Conservation (phyloP, 2,329 filamentous ascomycete species). For the Ophiosphaerella herpotricha region DNA sequence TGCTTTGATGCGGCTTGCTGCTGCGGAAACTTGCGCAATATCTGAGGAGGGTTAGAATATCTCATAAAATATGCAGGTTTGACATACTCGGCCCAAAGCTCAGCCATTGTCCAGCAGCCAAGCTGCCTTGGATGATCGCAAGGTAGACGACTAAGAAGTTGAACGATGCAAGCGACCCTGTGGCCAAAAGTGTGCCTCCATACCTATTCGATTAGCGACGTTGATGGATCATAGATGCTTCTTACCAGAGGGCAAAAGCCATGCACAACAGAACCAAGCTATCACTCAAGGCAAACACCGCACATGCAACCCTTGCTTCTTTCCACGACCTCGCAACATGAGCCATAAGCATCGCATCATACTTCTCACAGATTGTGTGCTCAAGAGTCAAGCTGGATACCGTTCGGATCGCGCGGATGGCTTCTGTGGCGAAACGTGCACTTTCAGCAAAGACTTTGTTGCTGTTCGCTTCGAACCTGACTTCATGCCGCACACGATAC, state of each 20-base stretch:
- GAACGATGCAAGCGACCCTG: slow-evolving; percentile 18
- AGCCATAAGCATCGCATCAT: slow-evolving; percentile 68
- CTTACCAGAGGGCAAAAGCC: slow-evolving; percentile 38
- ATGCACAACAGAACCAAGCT: slow-evolving; percentile 64
- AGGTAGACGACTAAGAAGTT: slow-evolving; percentile 32
- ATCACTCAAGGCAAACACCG: slow-evolving; percentile 48
- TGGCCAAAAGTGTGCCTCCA: slow-evolving; percentile 26
- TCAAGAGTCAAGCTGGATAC: slow-evolving; percentile 91
- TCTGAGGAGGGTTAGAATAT: slow-evolving; percentile 12
- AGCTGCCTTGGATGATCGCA: slow-evolving; percentile 30
- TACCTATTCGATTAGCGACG: slow-evolving; percentile 15
- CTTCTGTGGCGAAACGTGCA: slow-evolving; percentile 87
- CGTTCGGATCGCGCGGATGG: slow-evolving; percentile 88
- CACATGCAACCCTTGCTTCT: slow-evolving; percentile 60
- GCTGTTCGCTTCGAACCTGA: slow-evolving; percentile 27
- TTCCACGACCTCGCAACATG: slow-evolving; percentile 71
- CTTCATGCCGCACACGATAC: slow-evolving; percentile 69
- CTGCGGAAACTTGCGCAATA: slow-evolving; percentile 30
- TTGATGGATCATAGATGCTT: not conserved
- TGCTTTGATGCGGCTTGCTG: slow-evolving; percentile 25
- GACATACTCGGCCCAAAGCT: slow-evolving; percentile 34
- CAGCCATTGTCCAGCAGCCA: slow-evolving; percentile 17
- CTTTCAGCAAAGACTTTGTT: slow-evolving; percentile 82
- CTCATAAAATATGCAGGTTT: not conserved
- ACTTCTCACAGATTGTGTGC: slow-evolving; percentile 73